Base-by-base conservation (phyloP, 106 monocot species). In the Dendrobium catenatum region DNA sequence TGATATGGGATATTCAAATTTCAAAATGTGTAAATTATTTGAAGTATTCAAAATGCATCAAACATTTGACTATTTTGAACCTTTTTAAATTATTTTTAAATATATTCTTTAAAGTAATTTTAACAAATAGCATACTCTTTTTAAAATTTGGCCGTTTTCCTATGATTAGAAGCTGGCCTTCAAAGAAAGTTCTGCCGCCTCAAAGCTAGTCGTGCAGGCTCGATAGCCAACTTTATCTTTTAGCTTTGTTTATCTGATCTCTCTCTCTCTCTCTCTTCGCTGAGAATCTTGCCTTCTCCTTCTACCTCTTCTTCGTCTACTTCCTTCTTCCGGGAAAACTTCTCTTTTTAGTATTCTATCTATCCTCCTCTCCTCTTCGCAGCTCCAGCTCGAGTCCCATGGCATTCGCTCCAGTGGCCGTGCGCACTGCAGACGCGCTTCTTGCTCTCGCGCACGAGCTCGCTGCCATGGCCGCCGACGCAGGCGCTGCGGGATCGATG, bases 361-460 rank as follows among this genome's bases (percentile, higher is more conserved):
- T 66, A 66, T 66, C n/a, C 64, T 66, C n/a, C 22, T 66, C 24
- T 66, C 22, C 64, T 51, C 51, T 51, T 13, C 13, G 51, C 10
- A 16, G 51, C 51, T 13, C 10, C 51, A 51, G 13, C 13, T 51
- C 13, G 51, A 10, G 13, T 51, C 15, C 51, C 13, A 82, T 82
- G 75, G 82, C 82, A 24, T 48, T 33, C 29, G 4, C 56, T 11
- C 1, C 33, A 37, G 78, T 18, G 27, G 56, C 29, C 15, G 8
- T 66, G 42, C 43, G 48, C 24, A 44, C 46, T 31, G 55, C 76
- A 59, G 75, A 83, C 42, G 77, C 58, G 1, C 58, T 80, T 26
- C 47, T 80, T 9, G n/a, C 7, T 33, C n/a, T 79, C 29, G 82
- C 67, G 22, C 77, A 55, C 19, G 85, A 87, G 42, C 76, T 86